Evolutionary conservation across 805 yeast species (phyloP), one percentile per base, ranked within the genome.

Genomic region (Barnettozyma sp.): DNA sequence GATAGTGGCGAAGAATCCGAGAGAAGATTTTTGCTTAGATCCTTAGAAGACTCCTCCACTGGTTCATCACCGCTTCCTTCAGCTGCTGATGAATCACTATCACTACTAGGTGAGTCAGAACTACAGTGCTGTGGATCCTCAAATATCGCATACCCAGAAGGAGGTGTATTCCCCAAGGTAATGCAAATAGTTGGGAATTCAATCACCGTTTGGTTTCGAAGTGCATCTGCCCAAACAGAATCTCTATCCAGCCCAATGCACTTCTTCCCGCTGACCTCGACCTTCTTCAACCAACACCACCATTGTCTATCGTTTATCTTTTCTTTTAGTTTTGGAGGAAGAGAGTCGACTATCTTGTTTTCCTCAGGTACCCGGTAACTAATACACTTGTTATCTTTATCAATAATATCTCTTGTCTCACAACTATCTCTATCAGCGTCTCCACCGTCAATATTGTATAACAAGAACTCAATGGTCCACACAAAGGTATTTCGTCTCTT

Each of bases 401-500:
- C n/a, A n/a, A n/a, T n/a, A n/a, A n/a, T n/a, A n/a, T n/a, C n/a
- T n/a, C n/a, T n/a, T n/a, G n/a, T n/a, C n/a, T n/a, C n/a, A n/a
- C n/a, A n/a, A n/a, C n/a, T n/a, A n/a, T n/a, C n/a, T n/a, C n/a
- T n/a, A 13, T 57, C 52, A 7, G 47, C 23, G 15, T 58, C 59
- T 4, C 30, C n/a, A 1, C 49, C 49, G 6, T 59, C 4, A 54
- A 45, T 51, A 11, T 55, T 58, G 4, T 71, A 54, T 2, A 78
- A 41, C 1, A 72, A 52, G 83, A 86, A 82, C 53, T 86, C 94
- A 0, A 86, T 58, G 0, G 94, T 79, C 96, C 96, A 86, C 13
- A 71, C 71, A 53, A 71, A 85, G 7, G 70, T 54, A 34, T 76
- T 72, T 41, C 66, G 59, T 41, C 69, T 69, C 52, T 74, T 72